These are phyloP conservation scores for Plasmodium vinckei DNA, from an alignment of 169 alveolate genomes.

Conservation along the genomic window DNA sequence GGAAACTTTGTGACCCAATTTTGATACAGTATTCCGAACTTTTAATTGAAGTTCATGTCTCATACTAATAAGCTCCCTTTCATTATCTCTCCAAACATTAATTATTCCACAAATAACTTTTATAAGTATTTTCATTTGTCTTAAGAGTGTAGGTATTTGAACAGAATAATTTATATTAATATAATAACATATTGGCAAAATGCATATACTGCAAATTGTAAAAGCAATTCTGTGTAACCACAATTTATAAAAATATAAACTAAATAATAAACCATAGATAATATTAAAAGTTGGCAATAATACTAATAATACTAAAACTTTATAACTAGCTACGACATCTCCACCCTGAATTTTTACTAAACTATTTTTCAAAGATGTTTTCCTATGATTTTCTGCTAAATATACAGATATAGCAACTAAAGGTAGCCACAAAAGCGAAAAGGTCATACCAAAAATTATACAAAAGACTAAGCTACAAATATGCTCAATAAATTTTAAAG, in stretches of 20 bases:
- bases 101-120: slow-evolving; percentile 84
- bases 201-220: slow-evolving; percentile 73
- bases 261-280: slow-evolving; percentile 87
- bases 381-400: slow-evolving; percentile 91
- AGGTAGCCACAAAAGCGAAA: slow-evolving; percentile 92
- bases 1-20: slow-evolving; percentile 88
- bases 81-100: slow-evolving; percentile 91
- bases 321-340: slow-evolving; percentile 92
- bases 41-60: slow-evolving; percentile 88
- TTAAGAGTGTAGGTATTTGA: slow-evolving; percentile 82
- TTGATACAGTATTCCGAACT: slow-evolving; percentile 86
- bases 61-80: slow-evolving; percentile 88
- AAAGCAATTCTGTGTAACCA: slow-evolving; percentile 76
- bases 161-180: slow-evolving; percentile 84
- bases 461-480: slow-evolving; percentile 80
- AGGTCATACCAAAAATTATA: slow-evolving; percentile 87
- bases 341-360: slow-evolving; percentile 89
- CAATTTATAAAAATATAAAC: slow-evolving; percentile 77
- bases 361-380: slow-evolving; percentile 84
- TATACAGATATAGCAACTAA: slow-evolving; percentile 86
- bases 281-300: slow-evolving; percentile 89
- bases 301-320: slow-evolving; percentile 90
- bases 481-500: slow-evolving; percentile 84
- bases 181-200: slow-evolving; percentile 82
- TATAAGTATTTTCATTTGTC: slow-evolving; percentile 82